Evolutionary conservation across 2,329 filamentous ascomycete genomes (phyloP), one percentile per base, ranked within the genome.

Genomic region (Cordyceps farinosa): DNA sequence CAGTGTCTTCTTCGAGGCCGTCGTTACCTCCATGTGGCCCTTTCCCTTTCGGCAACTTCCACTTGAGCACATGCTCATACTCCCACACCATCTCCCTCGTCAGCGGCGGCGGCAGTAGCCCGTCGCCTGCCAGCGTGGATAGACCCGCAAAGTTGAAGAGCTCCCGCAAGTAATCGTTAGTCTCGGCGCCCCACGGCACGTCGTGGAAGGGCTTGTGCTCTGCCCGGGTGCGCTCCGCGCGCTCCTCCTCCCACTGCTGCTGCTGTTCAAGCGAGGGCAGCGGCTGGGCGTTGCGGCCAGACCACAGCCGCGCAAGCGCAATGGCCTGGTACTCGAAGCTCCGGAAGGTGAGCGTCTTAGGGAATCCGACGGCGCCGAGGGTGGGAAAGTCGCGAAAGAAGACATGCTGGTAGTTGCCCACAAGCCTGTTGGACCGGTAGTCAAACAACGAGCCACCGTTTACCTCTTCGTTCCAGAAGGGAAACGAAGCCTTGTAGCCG

Each of bases 251-350:
- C 83, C 83, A 85, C n/a, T 63, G 65, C 42, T 71, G 65, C 67
- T 82, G 79, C 59, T 79, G 74, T 2, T 69, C 65, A 0, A 70
- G n/a, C 0, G 74, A 58, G 0, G 82, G 81, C 3, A 84, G 73
- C 3, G 73, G 54, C 0, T 67, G 62, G 0, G 74, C 67, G 36
- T 79, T 77, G 15, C 82, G 72, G 0, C 74, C 74, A 0, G 81
- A 72, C 67, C 79, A 84, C 0, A 83, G 67, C 2, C 83, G 74
- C 3, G 83, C 82, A 0, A 85, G 70, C 1, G 82, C 81, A 47
- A 84, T 73, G 1, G 81, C 82, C 68, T 85, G 83, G 65, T 85
- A 85, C 69, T 85, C 83, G 65, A 84, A 84, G 42, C 79, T 80
- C 7, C 82, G 71, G 63, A 84, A 85, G 0, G 61, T 63, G 36